Conservation (phyloP, 306 rosid species). For the Fragaria ananassa region DNA sequence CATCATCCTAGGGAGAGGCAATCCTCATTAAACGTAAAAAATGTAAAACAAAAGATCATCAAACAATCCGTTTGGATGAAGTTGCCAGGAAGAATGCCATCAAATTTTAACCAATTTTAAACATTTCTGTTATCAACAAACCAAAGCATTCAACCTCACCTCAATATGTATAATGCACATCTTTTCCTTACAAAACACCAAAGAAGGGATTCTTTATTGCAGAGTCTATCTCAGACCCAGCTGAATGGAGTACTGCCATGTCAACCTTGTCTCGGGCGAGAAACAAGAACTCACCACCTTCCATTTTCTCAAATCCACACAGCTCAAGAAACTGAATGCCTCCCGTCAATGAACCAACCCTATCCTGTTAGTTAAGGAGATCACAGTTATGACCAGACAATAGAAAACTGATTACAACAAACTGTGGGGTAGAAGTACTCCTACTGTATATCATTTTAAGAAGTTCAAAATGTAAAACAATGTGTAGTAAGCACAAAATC, state of each 20-base stretch:
- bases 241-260: slow-evolving; percentile 64
- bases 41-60: neutral
- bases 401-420: neutral
- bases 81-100: neutral
- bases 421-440: neutral
- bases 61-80: neutral
- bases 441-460: neutral
- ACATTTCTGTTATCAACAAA: neutral
- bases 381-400: neutral
- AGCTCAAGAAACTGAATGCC: slow-evolving; percentile 85
- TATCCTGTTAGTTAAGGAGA: slow-evolving; percentile 60
- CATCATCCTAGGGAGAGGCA: neutral
- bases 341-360: slow-evolving; percentile 81
- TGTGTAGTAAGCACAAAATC: neutral
- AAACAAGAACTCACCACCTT: slow-evolving; percentile 72
- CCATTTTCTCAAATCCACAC: slow-evolving; percentile 82
- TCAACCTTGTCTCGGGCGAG: slow-evolving; percentile 77
- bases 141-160: neutral
- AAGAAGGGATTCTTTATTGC: slow-evolving; percentile 93
- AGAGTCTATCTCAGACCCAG: slow-evolving; percentile 85
- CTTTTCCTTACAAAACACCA: slow-evolving; percentile 58
- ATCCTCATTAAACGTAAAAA: neutral
- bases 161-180: neutral
- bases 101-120: neutral
- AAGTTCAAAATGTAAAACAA: neutral